Evolutionary conservation across 176 grass and related monocot species (phyloP).

Genomic region (Avena atlantica): DNA sequence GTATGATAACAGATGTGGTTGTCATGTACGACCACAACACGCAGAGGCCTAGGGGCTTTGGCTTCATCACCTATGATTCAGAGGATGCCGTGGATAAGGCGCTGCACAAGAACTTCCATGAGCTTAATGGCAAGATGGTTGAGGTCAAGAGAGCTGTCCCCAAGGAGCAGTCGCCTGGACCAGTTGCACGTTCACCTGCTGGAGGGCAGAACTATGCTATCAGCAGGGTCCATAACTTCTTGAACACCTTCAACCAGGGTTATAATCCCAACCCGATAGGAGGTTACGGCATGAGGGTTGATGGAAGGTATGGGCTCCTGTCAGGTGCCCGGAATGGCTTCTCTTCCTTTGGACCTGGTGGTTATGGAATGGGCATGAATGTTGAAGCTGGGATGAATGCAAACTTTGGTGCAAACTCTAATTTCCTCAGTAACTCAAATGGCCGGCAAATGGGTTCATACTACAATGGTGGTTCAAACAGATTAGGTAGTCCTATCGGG

Average conservation of each 20-base stretch:
- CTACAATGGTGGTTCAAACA: slow-evolving; percentile 71
- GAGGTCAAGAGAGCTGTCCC: slow-evolving; percentile 97
- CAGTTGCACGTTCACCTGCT: slow-evolving; percentile 65
- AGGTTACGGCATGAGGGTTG: slow-evolving; percentile 82
- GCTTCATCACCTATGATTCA: slow-evolving; percentile 97
- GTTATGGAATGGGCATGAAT: slow-evolving; percentile 80
- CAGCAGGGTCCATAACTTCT: slow-evolving; percentile 73
- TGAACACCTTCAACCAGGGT: slow-evolving; percentile 77
- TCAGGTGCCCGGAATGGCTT: slow-evolving; percentile 69
- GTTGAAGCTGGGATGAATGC: slow-evolving; percentile 61
- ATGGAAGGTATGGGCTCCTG: slow-evolving; percentile 78
- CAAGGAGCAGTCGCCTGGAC: slow-evolving; percentile 89
- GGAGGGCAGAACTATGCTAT: slow-evolving; percentile 66
- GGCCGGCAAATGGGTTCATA: slow-evolving; percentile 71
- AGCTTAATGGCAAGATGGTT: slow-evolving; percentile 96
- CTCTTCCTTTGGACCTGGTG: slow-evolving; percentile 67
- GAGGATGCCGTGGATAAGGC: slow-evolving; percentile 88
- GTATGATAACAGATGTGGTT: slow-evolving; percentile 84
- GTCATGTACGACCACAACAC: slow-evolving; percentile 99
- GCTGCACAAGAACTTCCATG: slow-evolving; percentile 84
- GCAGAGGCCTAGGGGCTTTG: slow-evolving; percentile 90
- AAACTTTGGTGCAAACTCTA: slow-evolving; percentile 61
- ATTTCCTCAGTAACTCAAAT: slow-evolving; percentile 64
- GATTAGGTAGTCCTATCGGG: slow-evolving; percentile 59
- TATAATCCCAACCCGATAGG: slow-evolving; percentile 67